These are phyloP conservation scores for Batrachochytrium dendrobatidis DNA, from an alignment of 371 early-diverging fungal species.

Conservation along the genomic window DNA sequence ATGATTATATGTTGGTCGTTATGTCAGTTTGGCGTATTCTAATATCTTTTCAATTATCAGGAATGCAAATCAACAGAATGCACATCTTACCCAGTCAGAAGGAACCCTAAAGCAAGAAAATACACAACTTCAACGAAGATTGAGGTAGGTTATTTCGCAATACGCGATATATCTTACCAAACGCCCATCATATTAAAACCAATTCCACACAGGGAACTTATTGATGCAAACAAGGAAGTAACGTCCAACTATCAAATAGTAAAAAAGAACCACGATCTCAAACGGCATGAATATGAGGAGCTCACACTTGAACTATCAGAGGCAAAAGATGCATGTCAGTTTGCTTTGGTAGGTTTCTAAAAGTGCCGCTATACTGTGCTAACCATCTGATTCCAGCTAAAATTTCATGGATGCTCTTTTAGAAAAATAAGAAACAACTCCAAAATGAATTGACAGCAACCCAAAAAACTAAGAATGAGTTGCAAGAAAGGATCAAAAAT, in stretches of 20 bases:
- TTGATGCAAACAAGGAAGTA: conserved; percentile 42
- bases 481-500: conserved; percentile 32
- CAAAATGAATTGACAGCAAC: conserved; percentile 27
- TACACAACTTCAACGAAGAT: conserved; percentile 32
- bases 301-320: conserved; percentile 40
- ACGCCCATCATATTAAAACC: neutral
- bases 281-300: conserved; percentile 37
- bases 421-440: conserved; percentile 39
- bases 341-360: conserved; percentile 28
- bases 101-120: conserved; percentile 34
- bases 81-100: conserved; percentile 27
- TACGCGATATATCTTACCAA: neutral
- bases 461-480: conserved; percentile 32
- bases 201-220: conserved; percentile 28
- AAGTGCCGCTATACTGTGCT: neutral
- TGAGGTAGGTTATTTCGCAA: conserved; percentile 20
- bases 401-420: neutral
- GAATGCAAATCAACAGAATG: conserved; percentile 22
- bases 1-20: neutral
- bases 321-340: conserved; percentile 42
- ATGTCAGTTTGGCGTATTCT: neutral
- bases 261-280: conserved; percentile 43
- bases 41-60: neutral
- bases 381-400: neutral
- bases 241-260: conserved; percentile 38